Conservation (phyloP, 106 monocot species). For the Posidonia australis region DNA sequence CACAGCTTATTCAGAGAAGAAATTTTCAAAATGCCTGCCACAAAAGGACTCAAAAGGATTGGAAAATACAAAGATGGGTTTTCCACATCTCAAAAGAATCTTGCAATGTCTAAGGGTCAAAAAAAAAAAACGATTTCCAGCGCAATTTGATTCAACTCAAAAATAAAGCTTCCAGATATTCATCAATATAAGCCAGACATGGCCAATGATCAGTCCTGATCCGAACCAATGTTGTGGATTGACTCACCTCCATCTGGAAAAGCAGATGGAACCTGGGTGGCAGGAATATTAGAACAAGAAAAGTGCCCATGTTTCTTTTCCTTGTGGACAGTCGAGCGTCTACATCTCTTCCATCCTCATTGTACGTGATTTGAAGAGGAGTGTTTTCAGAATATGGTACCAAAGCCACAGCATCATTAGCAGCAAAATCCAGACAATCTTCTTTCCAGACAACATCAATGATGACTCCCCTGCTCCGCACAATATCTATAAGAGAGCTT, state of each 20-base stretch:
- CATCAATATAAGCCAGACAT: conserved; percentile 89
- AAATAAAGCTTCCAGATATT: conserved; percentile 76
- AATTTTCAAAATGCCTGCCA: background rate
- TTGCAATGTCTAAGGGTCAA: background rate
- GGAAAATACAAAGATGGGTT: background rate
- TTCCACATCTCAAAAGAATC: background rate
- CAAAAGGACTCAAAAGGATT: background rate
- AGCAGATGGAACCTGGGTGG: conserved; percentile 92
- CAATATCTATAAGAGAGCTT: conserved; percentile 23
- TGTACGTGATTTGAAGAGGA: conserved; percentile 44
- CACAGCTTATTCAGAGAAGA: too few species aligned
- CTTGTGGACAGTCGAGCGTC: conserved; percentile 3
- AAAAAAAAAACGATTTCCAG: background rate
- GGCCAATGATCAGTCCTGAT: conserved; percentile 98
- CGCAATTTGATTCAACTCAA: background rate
- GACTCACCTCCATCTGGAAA: conserved; percentile 75
- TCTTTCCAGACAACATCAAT: conserved; percentile 56
- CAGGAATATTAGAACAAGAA: conserved; percentile 71
- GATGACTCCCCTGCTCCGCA: conserved; percentile 44
- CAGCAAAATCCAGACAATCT: conserved; percentile 16
- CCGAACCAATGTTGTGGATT: conserved; percentile 61
- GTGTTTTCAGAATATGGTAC: conserved; percentile 33
- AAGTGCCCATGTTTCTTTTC: conserved; percentile 43
- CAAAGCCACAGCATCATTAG: conserved; percentile 23
- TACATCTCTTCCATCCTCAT: conserved; percentile 21